Percentiles rank a stretch among this genome's conserved stretches.
phyloP scores from a whole-genome alignment of 1,284 basidiomycete genomes.

The Ganoderma boninense region DNA sequence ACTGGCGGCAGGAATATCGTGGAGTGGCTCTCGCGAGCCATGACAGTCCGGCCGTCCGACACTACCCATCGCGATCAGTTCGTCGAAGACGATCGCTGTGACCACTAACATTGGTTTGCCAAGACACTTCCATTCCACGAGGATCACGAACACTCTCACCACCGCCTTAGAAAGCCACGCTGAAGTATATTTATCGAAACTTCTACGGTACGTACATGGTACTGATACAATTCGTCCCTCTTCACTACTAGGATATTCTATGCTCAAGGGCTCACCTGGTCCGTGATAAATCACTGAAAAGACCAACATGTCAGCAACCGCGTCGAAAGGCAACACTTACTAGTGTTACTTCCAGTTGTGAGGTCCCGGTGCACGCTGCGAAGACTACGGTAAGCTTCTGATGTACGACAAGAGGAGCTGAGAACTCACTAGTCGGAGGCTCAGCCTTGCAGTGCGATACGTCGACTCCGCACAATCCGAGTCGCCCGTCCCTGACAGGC shows the following conservation, averaged over 20 bases:
- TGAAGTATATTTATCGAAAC: neutral
- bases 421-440: slow-evolving; percentile 16
- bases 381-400: too few relatives aligned
- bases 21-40: too few relatives aligned
- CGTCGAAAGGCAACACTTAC: neutral
- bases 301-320: neutral
- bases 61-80: too few relatives aligned
- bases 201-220: neutral
- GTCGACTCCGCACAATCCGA: slow-evolving; percentile 17
- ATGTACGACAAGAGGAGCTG: too few relatives aligned
- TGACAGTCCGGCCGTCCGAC: too few relatives aligned
- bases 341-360: neutral
- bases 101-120: too few relatives aligned
- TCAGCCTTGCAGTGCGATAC: slow-evolving; percentile 21
- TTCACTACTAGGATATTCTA: neutral
- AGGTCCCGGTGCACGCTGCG: too few relatives aligned
- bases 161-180: too few relatives aligned
- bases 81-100: too few relatives aligned
- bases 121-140: too few relatives aligned
- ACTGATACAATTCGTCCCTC: neutral
- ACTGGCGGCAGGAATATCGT: too few relatives aligned
- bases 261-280: neutral
- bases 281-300: neutral
- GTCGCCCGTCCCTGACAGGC: slow-evolving; percentile 20
- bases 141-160: too few relatives aligned